These are phyloP conservation scores for Alternaria alternata DNA, from an alignment of 2,329 filamentous ascomycete genomes.

Conservation along the genomic window DNA sequence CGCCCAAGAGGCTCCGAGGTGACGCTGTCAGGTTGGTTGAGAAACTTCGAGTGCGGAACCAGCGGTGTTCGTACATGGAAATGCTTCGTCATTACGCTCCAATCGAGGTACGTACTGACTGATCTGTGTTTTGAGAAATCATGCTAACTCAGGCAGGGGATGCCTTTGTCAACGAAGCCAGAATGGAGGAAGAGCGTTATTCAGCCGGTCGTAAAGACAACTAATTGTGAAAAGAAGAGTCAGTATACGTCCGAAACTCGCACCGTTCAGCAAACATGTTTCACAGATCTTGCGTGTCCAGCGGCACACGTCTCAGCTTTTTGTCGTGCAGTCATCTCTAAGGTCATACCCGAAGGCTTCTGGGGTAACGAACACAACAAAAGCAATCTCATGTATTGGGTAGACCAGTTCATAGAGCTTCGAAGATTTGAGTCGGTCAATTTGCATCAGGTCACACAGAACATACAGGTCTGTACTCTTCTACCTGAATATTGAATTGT, in stretches of 20 bases:
- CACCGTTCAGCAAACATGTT: constrained; percentile 38
- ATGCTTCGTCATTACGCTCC: constrained; percentile 86
- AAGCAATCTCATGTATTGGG: constrained; percentile 65
- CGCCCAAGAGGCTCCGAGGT: constrained; percentile 76
- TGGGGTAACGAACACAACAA: constrained; percentile 77
- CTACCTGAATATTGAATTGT: constrained; percentile 13
- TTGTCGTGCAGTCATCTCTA: constrained; percentile 77
- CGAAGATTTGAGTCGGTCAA: constrained; percentile 83
- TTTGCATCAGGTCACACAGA: constrained; percentile 79
- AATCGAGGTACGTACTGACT: constrained; percentile 29
- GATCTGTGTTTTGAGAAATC: not conserved
- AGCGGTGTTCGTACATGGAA: constrained; percentile 79
- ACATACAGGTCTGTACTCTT: constrained; percentile 68
- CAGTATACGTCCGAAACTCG: not conserved
- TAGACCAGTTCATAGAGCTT: constrained; percentile 81
- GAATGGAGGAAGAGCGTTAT: constrained; percentile 33
- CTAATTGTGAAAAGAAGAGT: constrained; percentile 14
- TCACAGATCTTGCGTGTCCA: constrained; percentile 75
- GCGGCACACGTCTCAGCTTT: constrained; percentile 79
- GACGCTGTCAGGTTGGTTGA: constrained; percentile 65
- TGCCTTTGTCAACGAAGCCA: constrained; percentile 37
- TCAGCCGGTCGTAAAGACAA: constrained; percentile 10
- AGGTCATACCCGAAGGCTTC: constrained; percentile 76
- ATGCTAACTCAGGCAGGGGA: constrained; percentile 32
- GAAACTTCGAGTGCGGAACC: constrained; percentile 74